Evolutionary conservation across 805 yeast genomes (phyloP), one percentile per base, ranked within the genome.

Genomic region (Metschnikowia dekortorum): DNA sequence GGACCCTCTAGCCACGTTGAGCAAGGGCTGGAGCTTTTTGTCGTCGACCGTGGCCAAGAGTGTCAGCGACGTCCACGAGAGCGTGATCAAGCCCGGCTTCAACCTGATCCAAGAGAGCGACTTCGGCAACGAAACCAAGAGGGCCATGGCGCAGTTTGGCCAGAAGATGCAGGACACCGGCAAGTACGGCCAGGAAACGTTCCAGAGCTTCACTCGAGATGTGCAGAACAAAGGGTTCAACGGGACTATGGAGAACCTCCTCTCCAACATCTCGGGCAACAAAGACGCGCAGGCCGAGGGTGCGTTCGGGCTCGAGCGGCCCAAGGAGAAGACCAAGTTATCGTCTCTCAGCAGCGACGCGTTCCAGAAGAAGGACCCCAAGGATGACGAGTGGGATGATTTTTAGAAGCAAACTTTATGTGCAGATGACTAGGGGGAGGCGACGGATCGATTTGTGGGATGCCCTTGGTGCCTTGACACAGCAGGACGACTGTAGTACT

Each of bases 61-160:
- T 0, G 84, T 89, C 8, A 82, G 77, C 54, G 96, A 89, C 56
- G 96, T 94, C 37, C 87, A 86, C 58, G 96, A 91, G 61, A 70
- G 83, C 8, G 96, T 90, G 46, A 90, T 94, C 57, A 89, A 88
- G 64, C 99, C 99, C n/a, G 83, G 94, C 42, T 78, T 89, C 64
- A 83, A 83, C 63, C 90, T 87, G 62, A 76, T 94, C 58, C 75
- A 71, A 53, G 89, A 84, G 53, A 82, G 87, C 54, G 98, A 94
- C 52, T 67, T 88, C 40, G 82, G 95, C 26, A 74, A 70, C 49
- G 96, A 89, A 62, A 94, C 98, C 4, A 83, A 80, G 55, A 81
- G 89, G 58, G 98, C 98, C n/a, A 88, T 96, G 80, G 85, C 89
- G 52, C 97, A 94, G 73, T 94, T 92, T 71, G 97, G 97, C 44